These are phyloP conservation scores for Candida dubliniensis DNA, from an alignment of 1,139 yeast genomes.

Conservation along the genomic window DNA sequence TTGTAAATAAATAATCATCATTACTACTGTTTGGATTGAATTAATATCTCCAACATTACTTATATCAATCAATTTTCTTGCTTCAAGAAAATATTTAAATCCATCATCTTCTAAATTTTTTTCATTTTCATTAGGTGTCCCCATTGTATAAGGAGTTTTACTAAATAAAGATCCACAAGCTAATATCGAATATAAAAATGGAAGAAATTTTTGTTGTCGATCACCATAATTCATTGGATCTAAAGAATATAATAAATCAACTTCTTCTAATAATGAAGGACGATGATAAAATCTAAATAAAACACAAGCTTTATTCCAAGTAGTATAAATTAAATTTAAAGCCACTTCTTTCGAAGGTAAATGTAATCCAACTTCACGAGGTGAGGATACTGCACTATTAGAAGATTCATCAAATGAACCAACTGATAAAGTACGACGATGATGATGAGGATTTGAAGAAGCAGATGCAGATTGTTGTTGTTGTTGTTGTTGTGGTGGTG, in stretches of 20 bases:
- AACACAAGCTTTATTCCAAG: constrained; percentile 87
- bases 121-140: constrained; percentile 38
- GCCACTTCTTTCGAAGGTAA: constrained; percentile 79
- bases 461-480: too few relatives aligned
- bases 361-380: constrained; percentile 59
- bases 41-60: constrained; percentile 49
- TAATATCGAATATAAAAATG: constrained; percentile 64
- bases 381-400: constrained; percentile 11
- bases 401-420: constrained; percentile 22
- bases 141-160: constrained; percentile 32
- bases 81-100: constrained; percentile 78
- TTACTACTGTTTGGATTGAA: constrained; percentile 67
- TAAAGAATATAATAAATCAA: constrained; percentile 51
- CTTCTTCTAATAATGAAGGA: constrained; percentile 67
- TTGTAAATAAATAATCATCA: constrained; percentile 76
- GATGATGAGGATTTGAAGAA: not conserved
- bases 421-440: constrained; percentile 18
- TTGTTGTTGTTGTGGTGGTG: too few relatives aligned
- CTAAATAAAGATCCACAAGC: constrained; percentile 71
- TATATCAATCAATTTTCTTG: constrained; percentile 70
- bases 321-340: constrained; percentile 65
- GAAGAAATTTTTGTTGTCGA: constrained; percentile 73
- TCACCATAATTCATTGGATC: constrained; percentile 70
- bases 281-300: constrained; percentile 82
- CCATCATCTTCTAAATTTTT: constrained; percentile 66